A percentile compares a stretch with the other conserved stretches of the same genome.
Evolutionary conservation across 768 basidiomycete genomes (phyloP).

Genomic region (Russula olivacea): DNA sequence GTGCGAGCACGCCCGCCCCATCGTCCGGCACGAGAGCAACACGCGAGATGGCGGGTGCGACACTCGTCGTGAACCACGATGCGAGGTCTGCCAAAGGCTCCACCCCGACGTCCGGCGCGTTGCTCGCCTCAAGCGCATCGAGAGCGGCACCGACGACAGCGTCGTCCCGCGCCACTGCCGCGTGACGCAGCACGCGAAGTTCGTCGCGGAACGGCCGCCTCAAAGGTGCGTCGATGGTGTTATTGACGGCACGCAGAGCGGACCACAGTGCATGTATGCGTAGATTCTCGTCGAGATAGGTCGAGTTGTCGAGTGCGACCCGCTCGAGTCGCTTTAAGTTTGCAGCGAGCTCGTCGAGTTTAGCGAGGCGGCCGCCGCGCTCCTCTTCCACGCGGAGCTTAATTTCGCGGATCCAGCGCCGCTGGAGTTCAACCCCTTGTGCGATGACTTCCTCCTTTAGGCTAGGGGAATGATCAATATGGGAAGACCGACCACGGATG

Average conservation of each 20-base stretch:
- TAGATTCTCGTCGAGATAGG: slow-evolving; percentile 89
- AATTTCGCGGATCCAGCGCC: slow-evolving; percentile 94
- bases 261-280: slow-evolving; percentile 91
- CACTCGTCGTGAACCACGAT: slow-evolving; percentile 82
- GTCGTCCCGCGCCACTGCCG: slow-evolving; percentile 67
- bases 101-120: slow-evolving; percentile 72
- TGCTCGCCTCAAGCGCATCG: slow-evolving; percentile 61
- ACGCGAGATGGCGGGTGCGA: slow-evolving; percentile 75
- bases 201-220: slow-evolving; percentile 87
- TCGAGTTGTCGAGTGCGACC: slow-evolving; percentile 84
- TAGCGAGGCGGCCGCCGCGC: slow-evolving; percentile 90
- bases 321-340: slow-evolving; percentile 88
- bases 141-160: slow-evolving; percentile 58
- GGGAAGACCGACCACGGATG: neutral
- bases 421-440: slow-evolving; percentile 95
- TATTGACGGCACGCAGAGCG: slow-evolving; percentile 73
- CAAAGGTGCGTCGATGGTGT: slow-evolving; percentile 54
- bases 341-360: slow-evolving; percentile 87
- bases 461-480: slow-evolving; percentile 36
- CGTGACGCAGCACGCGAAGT: slow-evolving; percentile 73
- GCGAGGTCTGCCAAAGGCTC: slow-evolving; percentile 87
- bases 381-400: slow-evolving; percentile 95
- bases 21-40: slow-evolving; percentile 93
- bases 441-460: slow-evolving; percentile 92
- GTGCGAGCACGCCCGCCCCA: slow-evolving; percentile 82